Conservation (phyloP, 257 asterid species). For the Solanum lycopersicoides region DNA sequence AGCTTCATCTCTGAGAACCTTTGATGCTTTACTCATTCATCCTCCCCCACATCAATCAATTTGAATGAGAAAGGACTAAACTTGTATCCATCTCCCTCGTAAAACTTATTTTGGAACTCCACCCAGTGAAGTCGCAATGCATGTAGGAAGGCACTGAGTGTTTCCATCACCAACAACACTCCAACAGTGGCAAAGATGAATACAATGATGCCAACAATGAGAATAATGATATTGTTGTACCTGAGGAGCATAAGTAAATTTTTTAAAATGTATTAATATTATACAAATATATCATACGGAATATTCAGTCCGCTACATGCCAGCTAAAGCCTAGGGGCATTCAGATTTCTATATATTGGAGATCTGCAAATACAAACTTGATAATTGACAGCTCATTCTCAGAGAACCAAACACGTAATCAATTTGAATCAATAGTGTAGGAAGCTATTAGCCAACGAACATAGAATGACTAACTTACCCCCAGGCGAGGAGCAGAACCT, state of each 20-base stretch:
- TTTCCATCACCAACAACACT: conserved; percentile 92
- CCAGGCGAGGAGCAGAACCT: conserved; percentile 91
- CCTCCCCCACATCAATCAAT: conserved; percentile 34
- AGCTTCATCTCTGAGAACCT: neutral
- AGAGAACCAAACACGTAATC: neutral
- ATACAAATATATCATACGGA: neutral
- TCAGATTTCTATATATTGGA: neutral
- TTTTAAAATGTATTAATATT: neutral
- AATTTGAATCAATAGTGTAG: neutral
- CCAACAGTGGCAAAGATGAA: conserved; percentile 86
- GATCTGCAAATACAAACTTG: neutral
- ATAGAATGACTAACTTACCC: conserved; percentile 49
- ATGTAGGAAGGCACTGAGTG: conserved; percentile 94
- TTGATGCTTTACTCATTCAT: conserved; percentile 38
- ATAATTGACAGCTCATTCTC: neutral
- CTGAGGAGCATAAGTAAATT: neutral
- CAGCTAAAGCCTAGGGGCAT: neutral
- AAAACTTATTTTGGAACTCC: conserved; percentile 91
- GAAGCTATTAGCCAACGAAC: neutral
- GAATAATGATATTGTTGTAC: conserved; percentile 54
- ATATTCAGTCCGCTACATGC: neutral
- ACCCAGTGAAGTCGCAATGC: conserved; percentile 99
- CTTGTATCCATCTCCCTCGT: conserved; percentile 97
- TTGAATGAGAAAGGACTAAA: conserved; percentile 71
- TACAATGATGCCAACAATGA: conserved; percentile 57